phyloP scores from a whole-genome alignment of 768 basidiomycete genomes.

The Termitomyces sp. region DNA sequence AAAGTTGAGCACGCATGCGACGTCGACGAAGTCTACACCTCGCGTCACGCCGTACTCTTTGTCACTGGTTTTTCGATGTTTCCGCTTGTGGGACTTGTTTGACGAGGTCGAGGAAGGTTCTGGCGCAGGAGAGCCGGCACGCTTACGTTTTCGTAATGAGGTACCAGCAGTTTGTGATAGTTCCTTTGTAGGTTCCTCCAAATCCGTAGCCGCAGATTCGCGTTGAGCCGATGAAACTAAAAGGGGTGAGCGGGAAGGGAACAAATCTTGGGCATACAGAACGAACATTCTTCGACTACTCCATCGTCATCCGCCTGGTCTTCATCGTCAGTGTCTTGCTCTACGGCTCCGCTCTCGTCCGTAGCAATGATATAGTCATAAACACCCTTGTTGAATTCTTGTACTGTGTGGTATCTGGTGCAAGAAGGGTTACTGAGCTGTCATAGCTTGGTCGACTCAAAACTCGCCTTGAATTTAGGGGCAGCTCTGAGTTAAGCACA shows the following conservation, averaged over 20 bases:
- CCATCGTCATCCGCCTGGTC: conserved; percentile 35
- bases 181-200: conserved; percentile 13
- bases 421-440: not conserved
- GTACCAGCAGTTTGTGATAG: conserved; percentile 10
- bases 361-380: conserved; percentile 99
- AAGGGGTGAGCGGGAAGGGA: not conserved
- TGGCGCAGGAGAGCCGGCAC: conserved; percentile 34
- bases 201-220: conserved; percentile 23
- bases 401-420: conserved; percentile 86
- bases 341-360: conserved; percentile 70
- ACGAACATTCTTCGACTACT: conserved; percentile 31
- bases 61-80: conserved; percentile 46
- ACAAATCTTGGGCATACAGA: not conserved
- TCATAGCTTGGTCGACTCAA: not conserved
- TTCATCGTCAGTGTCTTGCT: conserved; percentile 42
- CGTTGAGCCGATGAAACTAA: conserved; percentile 56
- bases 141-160: conserved; percentile 52
- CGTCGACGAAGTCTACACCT: conserved; percentile 95
- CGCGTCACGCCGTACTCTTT: conserved; percentile 92
- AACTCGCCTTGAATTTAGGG: conserved; percentile 80
- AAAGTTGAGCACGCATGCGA: conserved; percentile 97
- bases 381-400: conserved; percentile 97
- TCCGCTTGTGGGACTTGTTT: conserved; percentile 47
- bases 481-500: conserved; percentile 93
- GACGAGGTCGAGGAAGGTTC: conserved; percentile 17